These are phyloP conservation scores for Coemansia brasiliensis DNA, from an alignment of 192 early-diverging fungal species.

Conservation along the genomic window DNA sequence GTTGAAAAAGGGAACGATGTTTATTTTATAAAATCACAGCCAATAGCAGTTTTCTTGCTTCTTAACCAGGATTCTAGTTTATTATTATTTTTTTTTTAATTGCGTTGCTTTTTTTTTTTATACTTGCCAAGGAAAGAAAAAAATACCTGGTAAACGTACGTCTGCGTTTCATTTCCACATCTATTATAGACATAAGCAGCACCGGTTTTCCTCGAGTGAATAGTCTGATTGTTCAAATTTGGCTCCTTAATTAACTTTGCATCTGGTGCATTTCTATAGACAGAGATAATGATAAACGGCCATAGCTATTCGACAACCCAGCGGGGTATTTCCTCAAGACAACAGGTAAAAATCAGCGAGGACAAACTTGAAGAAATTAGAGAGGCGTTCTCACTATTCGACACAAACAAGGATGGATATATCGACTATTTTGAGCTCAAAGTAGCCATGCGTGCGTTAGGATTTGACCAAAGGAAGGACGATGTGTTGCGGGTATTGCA, in stretches of 20 bases:
- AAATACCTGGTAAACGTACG: background rate
- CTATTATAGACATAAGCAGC: background rate
- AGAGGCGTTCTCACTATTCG: slow-evolving; percentile 64
- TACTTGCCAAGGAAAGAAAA: background rate
- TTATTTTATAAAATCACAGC: slow-evolving; percentile 4
- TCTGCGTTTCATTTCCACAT: too few species aligned
- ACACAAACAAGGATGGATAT: slow-evolving; percentile 65
- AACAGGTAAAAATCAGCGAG: slow-evolving; percentile 56
- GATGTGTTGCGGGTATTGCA: slow-evolving; percentile 73
- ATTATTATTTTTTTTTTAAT: slow-evolving; percentile 8
- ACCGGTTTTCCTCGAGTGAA: too few species aligned
- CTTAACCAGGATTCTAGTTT: background rate
- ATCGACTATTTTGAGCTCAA: slow-evolving; percentile 85
- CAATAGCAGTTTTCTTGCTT: slow-evolving; percentile 11
- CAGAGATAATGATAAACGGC: slow-evolving; percentile 22
- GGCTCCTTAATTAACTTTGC: background rate
- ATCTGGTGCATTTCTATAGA: background rate
- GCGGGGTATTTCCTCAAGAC: slow-evolving; percentile 4
- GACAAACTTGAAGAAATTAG: slow-evolving; percentile 69
- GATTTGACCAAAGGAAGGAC: slow-evolving; percentile 81
- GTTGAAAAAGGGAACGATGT: background rate
- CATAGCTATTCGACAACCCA: slow-evolving; percentile 15
- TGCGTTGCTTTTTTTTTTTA: slow-evolving; percentile 2
- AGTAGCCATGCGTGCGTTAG: slow-evolving; percentile 81
- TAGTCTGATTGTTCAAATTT: too few species aligned